These are phyloP conservation scores for Ceratobasidium sp. DNA, from an alignment of 1,284 basidiomycete species.

Conservation along the genomic window DNA sequence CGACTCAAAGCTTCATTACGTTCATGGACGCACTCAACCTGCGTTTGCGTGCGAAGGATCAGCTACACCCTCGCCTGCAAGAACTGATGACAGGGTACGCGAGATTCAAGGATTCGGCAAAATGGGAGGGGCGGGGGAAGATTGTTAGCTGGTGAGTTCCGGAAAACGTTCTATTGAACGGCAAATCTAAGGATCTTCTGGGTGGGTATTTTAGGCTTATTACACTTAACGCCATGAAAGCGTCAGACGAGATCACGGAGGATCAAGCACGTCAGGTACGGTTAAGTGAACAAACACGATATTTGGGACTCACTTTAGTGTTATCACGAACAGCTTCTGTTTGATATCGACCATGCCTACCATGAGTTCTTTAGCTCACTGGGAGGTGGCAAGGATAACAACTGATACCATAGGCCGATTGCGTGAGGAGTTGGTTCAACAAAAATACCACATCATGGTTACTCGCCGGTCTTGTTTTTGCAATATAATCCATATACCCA, in stretches of 20 bases:
- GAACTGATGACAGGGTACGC: slow-evolving; percentile 94
- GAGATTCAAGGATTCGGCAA: slow-evolving; percentile 89
- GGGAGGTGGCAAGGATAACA: slow-evolving; percentile 58
- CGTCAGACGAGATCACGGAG: slow-evolving; percentile 94
- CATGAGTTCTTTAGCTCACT: slow-evolving; percentile 94
- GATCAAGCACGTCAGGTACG: slow-evolving; percentile 92
- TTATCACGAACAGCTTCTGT: slow-evolving; percentile 78
- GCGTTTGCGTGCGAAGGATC: slow-evolving; percentile 93
- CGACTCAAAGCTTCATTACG: slow-evolving; percentile 98
- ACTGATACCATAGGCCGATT: no score
- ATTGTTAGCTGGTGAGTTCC: slow-evolving; percentile 89
- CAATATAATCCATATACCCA: no score
- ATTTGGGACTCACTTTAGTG: background rate
- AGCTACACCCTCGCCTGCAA: slow-evolving; percentile 93
- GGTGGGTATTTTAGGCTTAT: slow-evolving; percentile 78
- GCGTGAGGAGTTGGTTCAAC: no score
- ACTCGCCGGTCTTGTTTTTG: no score
- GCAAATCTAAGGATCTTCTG: background rate
- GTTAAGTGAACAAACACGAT: slow-evolving; percentile 11
- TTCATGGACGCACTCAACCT: slow-evolving; percentile 98
- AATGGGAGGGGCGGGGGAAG: slow-evolving; percentile 93
- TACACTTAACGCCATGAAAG: slow-evolving; percentile 95
- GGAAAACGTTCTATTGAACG: no score
- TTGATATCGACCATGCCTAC: slow-evolving; percentile 97
- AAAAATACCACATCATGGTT: no score